These are phyloP conservation scores for Coemansia sp. DNA, from an alignment of 192 early-diverging fungal species.

Conservation along the genomic window DNA sequence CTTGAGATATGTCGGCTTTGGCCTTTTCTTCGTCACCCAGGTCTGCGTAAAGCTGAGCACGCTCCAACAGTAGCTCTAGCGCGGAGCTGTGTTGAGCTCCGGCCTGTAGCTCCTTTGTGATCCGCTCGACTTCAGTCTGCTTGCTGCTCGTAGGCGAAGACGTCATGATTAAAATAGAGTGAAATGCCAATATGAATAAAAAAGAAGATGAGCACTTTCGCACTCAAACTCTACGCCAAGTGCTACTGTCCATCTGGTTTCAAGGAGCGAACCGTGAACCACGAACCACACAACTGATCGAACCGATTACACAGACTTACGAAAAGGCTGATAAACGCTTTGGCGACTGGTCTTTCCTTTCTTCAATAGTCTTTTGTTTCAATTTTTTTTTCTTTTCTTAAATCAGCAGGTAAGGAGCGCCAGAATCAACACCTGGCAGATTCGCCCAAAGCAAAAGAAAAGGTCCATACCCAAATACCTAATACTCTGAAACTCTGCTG, in stretches of 20 bases:
- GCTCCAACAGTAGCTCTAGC: conserved; percentile 25
- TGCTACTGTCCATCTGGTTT: not conserved
- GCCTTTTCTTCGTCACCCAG: conserved; percentile 31
- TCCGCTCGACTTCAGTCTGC: conserved; percentile 15
- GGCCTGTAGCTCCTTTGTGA: conserved; percentile 37
- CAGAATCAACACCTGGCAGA: not conserved
- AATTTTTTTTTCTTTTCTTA: too few relatives aligned
- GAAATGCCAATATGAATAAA: not conserved
- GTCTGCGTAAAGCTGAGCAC: conserved; percentile 29
- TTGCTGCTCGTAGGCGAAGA: not conserved
- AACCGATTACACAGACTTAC: not conserved
- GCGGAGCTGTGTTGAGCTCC: conserved; percentile 3
- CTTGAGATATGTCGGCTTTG: conserved; percentile 33
- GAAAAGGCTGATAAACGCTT: not conserved
- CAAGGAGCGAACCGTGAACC: not conserved
- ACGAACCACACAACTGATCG: not conserved
- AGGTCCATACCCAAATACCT: not conserved
- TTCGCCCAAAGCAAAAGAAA: not conserved
- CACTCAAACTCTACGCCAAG: too few relatives aligned
- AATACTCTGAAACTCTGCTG: not conserved
- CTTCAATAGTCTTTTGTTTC: not conserved
- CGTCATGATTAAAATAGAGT: not conserved
- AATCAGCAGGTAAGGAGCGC: conserved; percentile 4
- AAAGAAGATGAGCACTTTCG: too few relatives aligned
- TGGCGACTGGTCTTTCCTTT: too few relatives aligned